Base-by-base conservation (phyloP, 192 early-diverging fungal genomes). In the Phlyctochytrium bullatum region DNA sequence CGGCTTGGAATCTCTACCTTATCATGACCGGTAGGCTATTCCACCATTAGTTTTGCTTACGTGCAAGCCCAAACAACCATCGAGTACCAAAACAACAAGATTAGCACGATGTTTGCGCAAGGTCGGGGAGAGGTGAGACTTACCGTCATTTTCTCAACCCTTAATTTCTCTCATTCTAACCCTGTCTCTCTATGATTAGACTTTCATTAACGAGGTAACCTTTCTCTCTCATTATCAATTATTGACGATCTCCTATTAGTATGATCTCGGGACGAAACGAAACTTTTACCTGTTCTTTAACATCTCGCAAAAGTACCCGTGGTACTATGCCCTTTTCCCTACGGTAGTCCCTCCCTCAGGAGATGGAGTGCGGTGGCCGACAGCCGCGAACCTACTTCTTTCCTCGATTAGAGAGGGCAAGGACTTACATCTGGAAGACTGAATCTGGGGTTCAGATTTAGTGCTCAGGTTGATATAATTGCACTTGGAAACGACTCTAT, bases 281-380 rank as follows among this genome's bases (percentile, higher is more conserved):
- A 83, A 83, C 59, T 74, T 83, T 34, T 52, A 34, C n/a, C 35
- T 73, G 1, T 80, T 81, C 60, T 80, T 83, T 58, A 77, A 80
- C 62, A 73, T 83, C 6, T 47, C 40, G 10, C 10, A 47, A 47
- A 6, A 20, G 20, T 47, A 47, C 40, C 40, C 40, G 6, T 14
- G 6, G 10, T 47, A 47, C 20, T 14, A 6, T 47, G 6, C 20
- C 6, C 20, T 47, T 47, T 47, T 14, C 40, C 40, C 40, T 47
- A 14, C 40, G 6, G 6, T 47, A 6, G 40, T 47, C 40, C 40
- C 40, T 6, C 40, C 40, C 20, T 6, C 20, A 20, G 40, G 40
- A 14, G 20, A 47, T 20, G 40, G 40, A 47, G 20, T 20, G 20
- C 40, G 20, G 6, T 47, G 20, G 6, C 40, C 40, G 40, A 47